Base-by-base conservation (phyloP, 2,329 filamentous ascomycete species). In the Fusarium mexicanum region DNA sequence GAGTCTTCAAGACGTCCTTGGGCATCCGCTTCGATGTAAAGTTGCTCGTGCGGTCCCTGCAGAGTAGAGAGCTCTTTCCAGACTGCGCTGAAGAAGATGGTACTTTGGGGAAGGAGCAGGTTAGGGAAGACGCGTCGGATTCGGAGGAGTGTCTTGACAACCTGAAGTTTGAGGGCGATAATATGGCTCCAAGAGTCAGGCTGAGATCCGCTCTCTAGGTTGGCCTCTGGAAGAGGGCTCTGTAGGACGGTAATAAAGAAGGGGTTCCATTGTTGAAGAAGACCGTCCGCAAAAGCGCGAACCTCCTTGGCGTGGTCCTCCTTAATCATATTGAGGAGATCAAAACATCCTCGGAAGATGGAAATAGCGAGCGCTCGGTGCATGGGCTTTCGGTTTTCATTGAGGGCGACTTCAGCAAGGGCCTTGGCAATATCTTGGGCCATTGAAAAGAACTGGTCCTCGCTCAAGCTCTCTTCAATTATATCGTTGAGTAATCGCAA, bases 261-360 rank as follows among this genome's bases (percentile, higher is more conserved):
- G 9, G 95, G 94, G 71, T 94, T 92, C 96, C 96, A 99, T 58
- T 90, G 89, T 76, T 87, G 88, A 55, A 98, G 87, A 1, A 94
- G 91, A 79, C 97, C 93, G 70, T 98, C 94, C 61, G 96, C 95
- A 81, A 99, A 99, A 3, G 88, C 88, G 83, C 94, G 96, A 70
- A 98, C 94, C 63, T 94, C 94, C 66, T 89, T 88, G 79, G 94
- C 93, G 83, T 98, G 94, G 76, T 97, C 94, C 76, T 98, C 95
- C 87, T 98, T 93, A 75, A 98, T 93, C 90, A 98, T 97, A 84
- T 98, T 95, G 85, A 99, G 90, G 64, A 96, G 94, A 81, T 98
- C 95, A 81, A 99, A 97, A 83, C 94, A 98, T 55, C 91, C 91
- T 65, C 94, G 90, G 86, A 98, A 98, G 66, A 98, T 94, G 46